Base-by-base conservation (phyloP, 2,329 filamentous ascomycete genomes). In the Oidium heveae region DNA sequence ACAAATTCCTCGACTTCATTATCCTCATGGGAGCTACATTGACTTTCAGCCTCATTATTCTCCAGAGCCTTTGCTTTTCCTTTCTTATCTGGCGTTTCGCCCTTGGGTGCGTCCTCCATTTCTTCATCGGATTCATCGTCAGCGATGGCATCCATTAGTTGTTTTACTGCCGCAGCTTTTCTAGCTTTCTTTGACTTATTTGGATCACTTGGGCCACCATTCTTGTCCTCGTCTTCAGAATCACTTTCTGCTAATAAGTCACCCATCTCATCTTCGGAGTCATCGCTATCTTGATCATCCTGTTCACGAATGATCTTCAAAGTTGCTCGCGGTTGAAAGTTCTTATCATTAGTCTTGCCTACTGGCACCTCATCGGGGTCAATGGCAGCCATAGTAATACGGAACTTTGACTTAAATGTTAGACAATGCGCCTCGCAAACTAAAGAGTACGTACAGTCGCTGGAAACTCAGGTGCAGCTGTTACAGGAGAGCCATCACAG, bases 381-480 rank as follows among this genome's bases (percentile, higher is more conserved):
- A 67, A 98, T 82, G 60, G 91, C 91, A 64, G 93, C 91, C 91
- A 98, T 98, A 64, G 88, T 96, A 66, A 98, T 86, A 68, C 86
- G 86, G 72, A 95, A 93, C 88, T 94, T 64, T 16, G n/a, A 10
- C 4, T 18, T 18, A 13, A 15, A 9, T n/a, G 4, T 39, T 13
- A 39, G 37, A 6, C 12, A 16, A 44, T 16, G 28, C 28, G 28
- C 7, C 9, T 4, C 28, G 7, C 7, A 8, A 32, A 8, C 3
- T 22, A 41, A 13, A 32, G 41, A 49, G 37, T 39, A 77, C 84
- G 74, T 74, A 94, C 86, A 68, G 84, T 84, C 57, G 86, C 85
- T 66, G 85, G 84, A 64, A 89, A 82, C 61, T 89, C 80, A 59
- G 80, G 75, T 59, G 80, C 73, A 56, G 85, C 86, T 61, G 86